Conservation (phyloP, 2,329 filamentous ascomycete species). For the Fusarium piperis region DNA sequence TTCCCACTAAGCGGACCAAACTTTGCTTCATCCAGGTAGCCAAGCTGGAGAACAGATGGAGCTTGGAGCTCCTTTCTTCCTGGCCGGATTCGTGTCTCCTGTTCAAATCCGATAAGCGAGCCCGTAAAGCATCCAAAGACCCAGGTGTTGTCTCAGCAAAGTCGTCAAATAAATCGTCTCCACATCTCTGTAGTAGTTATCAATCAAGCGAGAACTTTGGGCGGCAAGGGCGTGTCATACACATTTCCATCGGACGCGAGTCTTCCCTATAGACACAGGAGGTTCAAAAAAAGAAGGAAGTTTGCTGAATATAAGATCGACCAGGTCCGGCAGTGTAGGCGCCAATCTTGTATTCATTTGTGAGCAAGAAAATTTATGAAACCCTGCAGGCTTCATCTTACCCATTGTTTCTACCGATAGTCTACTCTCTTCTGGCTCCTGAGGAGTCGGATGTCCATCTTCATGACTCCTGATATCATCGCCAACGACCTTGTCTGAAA, state of each 20-base stretch:
- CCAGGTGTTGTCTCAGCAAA: too few species aligned
- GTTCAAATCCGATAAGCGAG: too few species aligned
- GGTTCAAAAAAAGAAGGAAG: not conserved
- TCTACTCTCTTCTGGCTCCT: not conserved
- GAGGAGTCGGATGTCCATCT: too few species aligned
- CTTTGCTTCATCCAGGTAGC: too few species aligned
- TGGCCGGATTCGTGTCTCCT: too few species aligned
- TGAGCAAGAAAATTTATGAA: not conserved
- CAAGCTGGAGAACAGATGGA: not conserved
- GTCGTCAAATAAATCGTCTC: not conserved
- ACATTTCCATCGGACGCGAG: not conserved
- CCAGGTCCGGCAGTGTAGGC: not conserved
- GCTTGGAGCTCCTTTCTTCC: too few species aligned
- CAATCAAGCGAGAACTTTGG: not conserved
- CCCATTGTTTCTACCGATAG: not conserved
- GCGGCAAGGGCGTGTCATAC: not conserved
- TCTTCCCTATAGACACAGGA: not conserved
- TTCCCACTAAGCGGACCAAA: not conserved
- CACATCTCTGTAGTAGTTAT: not conserved
- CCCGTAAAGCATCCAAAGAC: too few species aligned
- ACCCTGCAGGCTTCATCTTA: not conserved
- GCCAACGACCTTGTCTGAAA: too few species aligned
- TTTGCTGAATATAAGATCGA: not conserved
- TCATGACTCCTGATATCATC: too few species aligned
- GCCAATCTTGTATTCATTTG: not conserved